phyloP scores from a whole-genome alignment of 1,284 basidiomycete genomes.

The Bjerkandera adusta region DNA sequence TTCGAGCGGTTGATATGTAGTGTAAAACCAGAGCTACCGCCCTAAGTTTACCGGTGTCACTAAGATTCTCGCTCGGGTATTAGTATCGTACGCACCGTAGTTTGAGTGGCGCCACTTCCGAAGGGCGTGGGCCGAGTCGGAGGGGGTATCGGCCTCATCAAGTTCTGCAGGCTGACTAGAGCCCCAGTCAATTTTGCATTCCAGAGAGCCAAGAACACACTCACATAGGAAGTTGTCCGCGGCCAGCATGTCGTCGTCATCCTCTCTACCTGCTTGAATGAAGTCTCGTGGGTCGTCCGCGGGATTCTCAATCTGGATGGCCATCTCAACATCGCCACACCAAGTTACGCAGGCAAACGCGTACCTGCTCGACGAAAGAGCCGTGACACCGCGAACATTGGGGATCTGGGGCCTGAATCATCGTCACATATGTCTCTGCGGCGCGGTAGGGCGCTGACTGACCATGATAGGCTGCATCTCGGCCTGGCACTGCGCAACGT shows the following conservation, averaged over 20 bases:
- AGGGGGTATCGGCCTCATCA: conserved; percentile 7
- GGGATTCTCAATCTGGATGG: conserved; percentile 63
- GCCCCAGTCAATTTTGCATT: background rate
- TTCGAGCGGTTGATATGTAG: conserved; percentile 38
- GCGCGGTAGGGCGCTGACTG: conserved; percentile 19
- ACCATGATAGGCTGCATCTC: conserved; percentile 84
- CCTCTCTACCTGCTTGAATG: conserved; percentile 33
- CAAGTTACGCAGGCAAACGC: conserved; percentile 13
- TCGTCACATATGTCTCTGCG: conserved; percentile 7
- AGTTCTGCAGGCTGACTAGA: conserved; percentile 15
- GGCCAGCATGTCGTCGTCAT: conserved; percentile 31
- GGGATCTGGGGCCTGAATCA: conserved; percentile 64
- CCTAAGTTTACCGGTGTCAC: background rate
- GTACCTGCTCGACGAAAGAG: conserved; percentile 74
- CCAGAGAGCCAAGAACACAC: conserved; percentile 16
- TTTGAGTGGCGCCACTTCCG: too few relatives aligned
- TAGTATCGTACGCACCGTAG: too few relatives aligned
- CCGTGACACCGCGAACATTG: conserved; percentile 71
- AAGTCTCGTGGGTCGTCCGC: conserved; percentile 72
- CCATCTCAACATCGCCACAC: background rate
- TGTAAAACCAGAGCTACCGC: conserved; percentile 30
- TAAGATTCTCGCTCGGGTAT: too few relatives aligned
- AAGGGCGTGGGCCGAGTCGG: too few relatives aligned
- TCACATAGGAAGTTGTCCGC: conserved; percentile 44
- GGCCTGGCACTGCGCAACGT: conserved; percentile 56